Evolutionary conservation across 2,329 filamentous ascomycete genomes (phyloP).

Genomic region (Dactylellina sp.): DNA sequence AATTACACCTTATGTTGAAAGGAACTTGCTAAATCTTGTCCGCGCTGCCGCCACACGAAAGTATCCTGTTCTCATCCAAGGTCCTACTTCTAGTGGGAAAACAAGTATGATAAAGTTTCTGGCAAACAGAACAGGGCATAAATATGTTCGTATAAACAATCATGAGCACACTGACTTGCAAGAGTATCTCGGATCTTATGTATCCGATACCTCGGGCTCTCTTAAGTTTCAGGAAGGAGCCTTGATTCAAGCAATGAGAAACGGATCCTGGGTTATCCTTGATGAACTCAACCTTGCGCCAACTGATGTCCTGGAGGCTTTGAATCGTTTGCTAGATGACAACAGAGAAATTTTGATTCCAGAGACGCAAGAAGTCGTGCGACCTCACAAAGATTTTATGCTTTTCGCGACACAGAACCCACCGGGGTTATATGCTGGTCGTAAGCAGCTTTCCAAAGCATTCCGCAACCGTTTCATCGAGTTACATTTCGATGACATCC

Average conservation of each 20-base stretch:
- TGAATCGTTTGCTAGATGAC: slow-evolving; percentile 95
- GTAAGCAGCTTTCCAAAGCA: slow-evolving; percentile 90
- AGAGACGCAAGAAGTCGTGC: slow-evolving; percentile 93
- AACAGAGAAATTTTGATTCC: slow-evolving; percentile 95
- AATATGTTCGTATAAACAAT: slow-evolving; percentile 98
- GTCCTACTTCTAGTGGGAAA: slow-evolving; percentile 96
- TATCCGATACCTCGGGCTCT: slow-evolving; percentile 85
- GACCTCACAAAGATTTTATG: slow-evolving; percentile 94
- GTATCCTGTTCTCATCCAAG: slow-evolving; percentile 95
- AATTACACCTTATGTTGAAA: slow-evolving; percentile 92
- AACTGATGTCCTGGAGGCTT: slow-evolving; percentile 93
- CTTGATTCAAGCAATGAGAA: slow-evolving; percentile 87
- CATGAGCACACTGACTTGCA: slow-evolving; percentile 98
- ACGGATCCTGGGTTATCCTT: slow-evolving; percentile 97
- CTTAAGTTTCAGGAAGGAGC: slow-evolving; percentile 93
- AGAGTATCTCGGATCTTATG: slow-evolving; percentile 94
- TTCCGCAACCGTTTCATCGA: slow-evolving; percentile 98
- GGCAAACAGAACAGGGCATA: slow-evolving; percentile 95
- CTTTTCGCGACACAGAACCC: slow-evolving; percentile 98
- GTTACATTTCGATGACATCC: slow-evolving; percentile 97
- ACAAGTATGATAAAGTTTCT: slow-evolving; percentile 99
- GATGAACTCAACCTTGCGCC: slow-evolving; percentile 97
- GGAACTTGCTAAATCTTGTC: slow-evolving; percentile 93
- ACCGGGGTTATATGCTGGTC: slow-evolving; percentile 90
- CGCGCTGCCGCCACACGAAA: slow-evolving; percentile 89